Conservation (phyloP, 805 yeast species). For the Scheffersomyces stipitis region DNA sequence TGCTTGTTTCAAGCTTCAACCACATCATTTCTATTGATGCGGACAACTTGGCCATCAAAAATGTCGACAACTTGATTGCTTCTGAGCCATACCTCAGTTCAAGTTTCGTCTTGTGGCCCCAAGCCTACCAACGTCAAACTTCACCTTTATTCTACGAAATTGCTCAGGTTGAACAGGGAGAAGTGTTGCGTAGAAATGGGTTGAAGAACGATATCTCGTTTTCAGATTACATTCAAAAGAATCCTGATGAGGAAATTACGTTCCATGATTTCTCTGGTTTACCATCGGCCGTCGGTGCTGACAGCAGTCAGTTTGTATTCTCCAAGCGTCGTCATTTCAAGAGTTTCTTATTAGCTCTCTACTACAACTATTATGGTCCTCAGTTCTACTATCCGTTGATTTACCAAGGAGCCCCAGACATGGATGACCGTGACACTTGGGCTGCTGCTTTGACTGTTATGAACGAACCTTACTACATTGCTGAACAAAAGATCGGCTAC, state of each 20-base stretch:
- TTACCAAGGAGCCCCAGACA: conserved; percentile 36
- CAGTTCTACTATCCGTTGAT: conserved; percentile 27
- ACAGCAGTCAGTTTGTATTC: conserved; percentile 37
- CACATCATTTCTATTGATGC: conserved; percentile 33
- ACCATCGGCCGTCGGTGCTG: conserved; percentile 28
- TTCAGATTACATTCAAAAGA: conserved; percentile 17
- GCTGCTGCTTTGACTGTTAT: conserved; percentile 38
- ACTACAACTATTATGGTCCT: conserved; percentile 34
- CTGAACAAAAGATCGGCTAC: conserved; percentile 9
- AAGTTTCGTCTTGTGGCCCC: conserved; percentile 37
- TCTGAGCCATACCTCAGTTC: conserved; percentile 23
- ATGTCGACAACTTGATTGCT: conserved; percentile 26
- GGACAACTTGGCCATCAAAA: conserved; percentile 32
- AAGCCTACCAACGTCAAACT: conserved; percentile 32
- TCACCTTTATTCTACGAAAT: conserved; percentile 34
- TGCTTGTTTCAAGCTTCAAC: conserved; percentile 33
- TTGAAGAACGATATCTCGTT: conserved; percentile 24
- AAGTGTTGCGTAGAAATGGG: conserved; percentile 26
- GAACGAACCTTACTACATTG: conserved; percentile 33
- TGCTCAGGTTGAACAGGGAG: conserved; percentile 29
- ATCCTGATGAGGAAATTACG: conserved; percentile 16
- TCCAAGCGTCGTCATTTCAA: conserved; percentile 33
- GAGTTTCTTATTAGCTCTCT: conserved; percentile 29
- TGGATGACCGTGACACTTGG: conserved; percentile 38
- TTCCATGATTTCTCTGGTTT: conserved; percentile 35